Evolutionary conservation across 129 eudicot species (phyloP).

Genomic region (Saussurea involucrata): DNA sequence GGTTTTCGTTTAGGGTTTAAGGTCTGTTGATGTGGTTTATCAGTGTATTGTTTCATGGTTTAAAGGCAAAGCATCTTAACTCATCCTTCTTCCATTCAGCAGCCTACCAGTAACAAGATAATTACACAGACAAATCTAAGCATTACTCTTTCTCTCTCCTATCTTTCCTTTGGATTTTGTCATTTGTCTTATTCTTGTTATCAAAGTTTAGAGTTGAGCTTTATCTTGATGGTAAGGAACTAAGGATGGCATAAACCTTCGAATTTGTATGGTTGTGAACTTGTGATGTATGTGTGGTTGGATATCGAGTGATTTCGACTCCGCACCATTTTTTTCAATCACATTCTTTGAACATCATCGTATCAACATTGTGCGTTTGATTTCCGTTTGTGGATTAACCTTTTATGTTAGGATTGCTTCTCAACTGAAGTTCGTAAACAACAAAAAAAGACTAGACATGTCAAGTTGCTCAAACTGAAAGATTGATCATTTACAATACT

Average conservation of each 20-base stretch:
- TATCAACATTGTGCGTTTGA: background rate
- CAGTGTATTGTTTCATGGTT: background rate
- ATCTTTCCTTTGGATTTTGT: background rate
- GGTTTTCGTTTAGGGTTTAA: constrained; percentile 6
- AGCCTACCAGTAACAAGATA: background rate
- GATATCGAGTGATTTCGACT: background rate
- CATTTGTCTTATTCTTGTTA: background rate
- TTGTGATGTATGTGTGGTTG: background rate
- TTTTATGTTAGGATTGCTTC: background rate
- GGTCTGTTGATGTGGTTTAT: background rate
- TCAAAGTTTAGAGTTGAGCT: background rate
- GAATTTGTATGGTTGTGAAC: background rate
- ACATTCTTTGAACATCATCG: background rate
- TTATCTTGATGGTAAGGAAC: background rate
- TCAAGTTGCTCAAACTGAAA: background rate
- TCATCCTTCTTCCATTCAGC: background rate
- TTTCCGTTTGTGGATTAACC: background rate
- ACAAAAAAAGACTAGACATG: no score
- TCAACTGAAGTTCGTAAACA: no score
- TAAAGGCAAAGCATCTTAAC: background rate
- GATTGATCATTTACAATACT: background rate
- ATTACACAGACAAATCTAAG: background rate
- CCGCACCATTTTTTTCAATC: background rate
- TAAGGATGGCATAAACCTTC: background rate
- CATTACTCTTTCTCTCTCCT: background rate